A percentile compares a stretch with the other conserved stretches of the same genome.
phyloP scores from a whole-genome alignment of 768 basidiomycete species.

The Mrakia frigida region DNA sequence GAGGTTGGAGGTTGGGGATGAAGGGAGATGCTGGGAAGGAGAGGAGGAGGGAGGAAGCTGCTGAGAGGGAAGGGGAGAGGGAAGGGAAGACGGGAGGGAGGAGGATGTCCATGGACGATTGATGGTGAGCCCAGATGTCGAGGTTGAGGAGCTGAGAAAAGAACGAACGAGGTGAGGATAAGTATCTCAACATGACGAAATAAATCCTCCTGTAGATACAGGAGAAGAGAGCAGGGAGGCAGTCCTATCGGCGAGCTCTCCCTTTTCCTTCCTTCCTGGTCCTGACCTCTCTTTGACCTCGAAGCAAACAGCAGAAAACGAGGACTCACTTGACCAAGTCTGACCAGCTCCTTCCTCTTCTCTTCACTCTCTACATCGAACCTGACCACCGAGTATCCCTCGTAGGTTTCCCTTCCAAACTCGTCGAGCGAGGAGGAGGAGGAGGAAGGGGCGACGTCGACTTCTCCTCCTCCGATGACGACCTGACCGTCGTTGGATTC shows the following conservation, averaged over 20 bases:
- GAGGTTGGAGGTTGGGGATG: background rate
- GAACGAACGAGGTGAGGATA: no score
- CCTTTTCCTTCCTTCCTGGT: background rate
- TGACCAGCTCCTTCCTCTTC: constrained; percentile 6
- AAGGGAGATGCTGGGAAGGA: background rate
- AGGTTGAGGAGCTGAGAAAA: constrained; percentile 19
- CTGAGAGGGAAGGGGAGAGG: background rate
- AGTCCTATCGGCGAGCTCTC: background rate
- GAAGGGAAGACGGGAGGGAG: constrained; percentile 15
- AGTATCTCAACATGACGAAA: no score
- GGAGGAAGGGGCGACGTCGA: background rate
- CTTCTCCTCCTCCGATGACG: background rate
- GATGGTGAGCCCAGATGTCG: constrained; percentile 27
- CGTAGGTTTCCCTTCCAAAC: constrained; percentile 8
- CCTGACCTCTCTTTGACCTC: background rate
- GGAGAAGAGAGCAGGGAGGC: no score
- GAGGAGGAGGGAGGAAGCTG: background rate
- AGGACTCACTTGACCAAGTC: constrained; percentile 9
- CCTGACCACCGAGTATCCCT: background rate
- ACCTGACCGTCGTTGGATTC: background rate
- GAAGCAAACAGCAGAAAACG: background rate
- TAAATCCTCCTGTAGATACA: no score
- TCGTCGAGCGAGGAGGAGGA: background rate
- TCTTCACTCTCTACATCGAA: background rate
- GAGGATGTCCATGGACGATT: constrained; percentile 10